phyloP scores from a whole-genome alignment of 1,139 yeast species.

The Pichia sp. region DNA sequence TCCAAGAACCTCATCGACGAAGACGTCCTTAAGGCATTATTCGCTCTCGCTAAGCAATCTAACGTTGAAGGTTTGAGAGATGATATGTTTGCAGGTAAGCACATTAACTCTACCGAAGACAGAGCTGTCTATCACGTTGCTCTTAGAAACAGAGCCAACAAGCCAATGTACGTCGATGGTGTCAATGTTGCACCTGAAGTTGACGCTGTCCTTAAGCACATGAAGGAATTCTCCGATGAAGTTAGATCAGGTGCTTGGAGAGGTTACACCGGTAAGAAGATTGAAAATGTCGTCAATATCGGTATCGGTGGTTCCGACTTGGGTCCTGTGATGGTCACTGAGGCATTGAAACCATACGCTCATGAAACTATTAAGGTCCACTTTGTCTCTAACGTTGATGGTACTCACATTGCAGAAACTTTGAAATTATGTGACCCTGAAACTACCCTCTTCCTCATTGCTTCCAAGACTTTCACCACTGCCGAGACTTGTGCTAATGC shows the following conservation, averaged over 20 bases:
- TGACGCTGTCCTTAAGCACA: conserved; percentile 83
- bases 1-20: conserved; percentile 91
- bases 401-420: conserved; percentile 93
- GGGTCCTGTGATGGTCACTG: conserved; percentile 99
- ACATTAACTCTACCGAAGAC: conserved; percentile 91
- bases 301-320: conserved; percentile 99
- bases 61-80: conserved; percentile 82
- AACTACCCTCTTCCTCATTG: conserved; percentile 88
- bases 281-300: conserved; percentile 91
- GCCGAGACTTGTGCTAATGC: conserved; percentile 98
- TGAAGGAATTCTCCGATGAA: conserved; percentile 87
- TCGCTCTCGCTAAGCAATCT: conserved; percentile 85
- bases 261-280: conserved; percentile 92
- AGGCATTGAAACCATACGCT: conserved; percentile 88
- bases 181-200: conserved; percentile 84
- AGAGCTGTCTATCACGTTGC: conserved; percentile 98
- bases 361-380: conserved; percentile 72
- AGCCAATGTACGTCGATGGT: conserved; percentile 84
- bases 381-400: conserved; percentile 97
- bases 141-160: conserved; percentile 82
- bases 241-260: conserved; percentile 93
- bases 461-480: conserved; percentile 97
- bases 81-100: conserved; percentile 85
- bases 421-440: conserved; percentile 74
- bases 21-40: conserved; percentile 58